phyloP scores from a whole-genome alignment of 139 green algal genomes.

The Choricystis sp. region DNA sequence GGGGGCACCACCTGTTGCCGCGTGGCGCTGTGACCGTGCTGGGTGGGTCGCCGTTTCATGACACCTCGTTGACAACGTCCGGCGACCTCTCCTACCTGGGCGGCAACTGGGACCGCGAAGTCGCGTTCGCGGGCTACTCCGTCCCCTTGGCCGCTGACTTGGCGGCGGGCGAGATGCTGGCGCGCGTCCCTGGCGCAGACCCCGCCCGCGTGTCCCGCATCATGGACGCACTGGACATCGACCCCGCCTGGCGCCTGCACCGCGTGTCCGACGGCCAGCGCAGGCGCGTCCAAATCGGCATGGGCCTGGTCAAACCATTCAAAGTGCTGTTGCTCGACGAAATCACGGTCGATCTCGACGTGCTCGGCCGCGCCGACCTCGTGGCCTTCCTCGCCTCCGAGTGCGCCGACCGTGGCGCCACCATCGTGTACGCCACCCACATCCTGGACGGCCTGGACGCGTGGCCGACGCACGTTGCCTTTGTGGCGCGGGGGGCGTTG shows the following conservation, averaged over 20 bases:
- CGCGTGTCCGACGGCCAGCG: slow-evolving; percentile 81
- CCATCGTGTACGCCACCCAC: slow-evolving; percentile 93
- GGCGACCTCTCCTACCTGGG: slow-evolving; percentile 83
- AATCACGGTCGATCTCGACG: slow-evolving; percentile 95
- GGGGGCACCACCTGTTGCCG: slow-evolving; percentile 80
- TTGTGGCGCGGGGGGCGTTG: slow-evolving; percentile 54
- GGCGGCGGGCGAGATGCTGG: slow-evolving; percentile 72
- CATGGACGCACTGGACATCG: slow-evolving; percentile 63
- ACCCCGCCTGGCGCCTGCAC: slow-evolving; percentile 65
- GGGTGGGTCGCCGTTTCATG: slow-evolving; percentile 78
- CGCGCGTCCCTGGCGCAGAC: slow-evolving; percentile 47
- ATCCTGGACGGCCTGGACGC: slow-evolving; percentile 95
- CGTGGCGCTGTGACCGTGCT: slow-evolving; percentile 46
- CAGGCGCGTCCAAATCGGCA: slow-evolving; percentile 76
- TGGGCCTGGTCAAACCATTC: slow-evolving; percentile 71
- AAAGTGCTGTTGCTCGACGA: slow-evolving; percentile 74
- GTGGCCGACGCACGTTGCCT: slow-evolving; percentile 88
- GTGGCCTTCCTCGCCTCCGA: slow-evolving; percentile 71
- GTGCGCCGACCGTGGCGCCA: slow-evolving; percentile 38
- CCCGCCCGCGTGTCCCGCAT: slow-evolving; percentile 36
- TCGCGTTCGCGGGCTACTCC: slow-evolving; percentile 79
- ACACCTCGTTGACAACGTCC: slow-evolving; percentile 57
- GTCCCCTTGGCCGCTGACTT: slow-evolving; percentile 84
- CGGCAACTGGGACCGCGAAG: slow-evolving; percentile 80
- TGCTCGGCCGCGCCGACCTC: slow-evolving; percentile 78